A percentile compares a stretch with the other conserved stretches of the same genome.
Conservation (phyloP, 352 stramenopile species). For the Pythium monospermum region DNA sequence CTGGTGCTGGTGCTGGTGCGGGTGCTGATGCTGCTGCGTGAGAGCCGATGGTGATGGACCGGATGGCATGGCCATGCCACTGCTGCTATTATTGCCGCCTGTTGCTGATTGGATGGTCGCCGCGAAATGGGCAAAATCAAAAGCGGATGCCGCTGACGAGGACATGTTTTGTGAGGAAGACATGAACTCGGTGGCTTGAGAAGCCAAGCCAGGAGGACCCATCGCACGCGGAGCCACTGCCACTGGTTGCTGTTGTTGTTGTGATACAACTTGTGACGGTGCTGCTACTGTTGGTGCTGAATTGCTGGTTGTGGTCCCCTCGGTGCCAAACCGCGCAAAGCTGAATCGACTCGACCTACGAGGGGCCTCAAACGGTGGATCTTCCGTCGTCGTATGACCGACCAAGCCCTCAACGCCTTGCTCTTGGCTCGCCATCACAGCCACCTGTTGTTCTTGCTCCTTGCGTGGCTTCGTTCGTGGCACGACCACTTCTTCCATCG, state of each 20-base stretch:
- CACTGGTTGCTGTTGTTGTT: too few relatives aligned
- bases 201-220: not conserved
- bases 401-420: too few relatives aligned
- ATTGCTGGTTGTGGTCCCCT: too few relatives aligned
- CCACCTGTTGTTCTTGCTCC: not conserved
- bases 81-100: too few relatives aligned
- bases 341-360: slow-evolving; percentile 47
- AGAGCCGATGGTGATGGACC: not conserved
- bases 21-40: slow-evolving; percentile 1
- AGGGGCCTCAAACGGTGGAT: slow-evolving; percentile 17
- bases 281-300: too few relatives aligned
- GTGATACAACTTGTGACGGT: too few relatives aligned
- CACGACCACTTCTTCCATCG: slow-evolving; percentile 52
- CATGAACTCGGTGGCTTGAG: too few relatives aligned
- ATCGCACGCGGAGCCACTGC: too few relatives aligned
- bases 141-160: slow-evolving; percentile 9
- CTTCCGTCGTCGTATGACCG: not conserved
- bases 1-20: not conserved
- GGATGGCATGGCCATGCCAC: not conserved
- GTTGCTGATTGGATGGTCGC: slow-evolving; percentile 9
- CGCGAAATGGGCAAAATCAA: slow-evolving; percentile 25
- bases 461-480: slow-evolving; percentile 18
- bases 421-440: not conserved
- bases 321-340: too few relatives aligned
- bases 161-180: too few relatives aligned